These are phyloP conservation scores for Thalassiosira mediterranea DNA, from an alignment of 352 stramenopile genomes.

Conservation along the genomic window DNA sequence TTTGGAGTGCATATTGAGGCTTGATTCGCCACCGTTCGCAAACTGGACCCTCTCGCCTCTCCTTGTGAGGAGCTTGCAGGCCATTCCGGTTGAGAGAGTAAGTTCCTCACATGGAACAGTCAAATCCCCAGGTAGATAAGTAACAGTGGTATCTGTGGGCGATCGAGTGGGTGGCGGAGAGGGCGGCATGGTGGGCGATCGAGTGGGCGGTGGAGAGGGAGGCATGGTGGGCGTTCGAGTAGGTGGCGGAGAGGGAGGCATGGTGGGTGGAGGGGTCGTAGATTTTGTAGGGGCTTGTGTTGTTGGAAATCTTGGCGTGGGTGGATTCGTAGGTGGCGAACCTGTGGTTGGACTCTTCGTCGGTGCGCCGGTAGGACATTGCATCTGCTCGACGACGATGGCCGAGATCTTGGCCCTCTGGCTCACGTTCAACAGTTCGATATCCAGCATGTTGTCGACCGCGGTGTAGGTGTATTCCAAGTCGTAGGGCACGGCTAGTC, in stretches of 20 bases:
- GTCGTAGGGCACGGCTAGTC: neutral
- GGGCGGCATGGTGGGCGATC: neutral
- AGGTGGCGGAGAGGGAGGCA: neutral
- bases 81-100: constrained; percentile 22
- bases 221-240: neutral
- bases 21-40: constrained; percentile 25
- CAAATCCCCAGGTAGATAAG: constrained; percentile 13
- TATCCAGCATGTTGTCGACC: neutral
- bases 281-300: no score
- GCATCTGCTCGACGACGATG: neutral
- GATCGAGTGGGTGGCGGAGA: neutral
- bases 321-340: no score
- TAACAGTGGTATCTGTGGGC: neutral
- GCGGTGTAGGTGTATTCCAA: neutral
- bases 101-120: constrained; percentile 11
- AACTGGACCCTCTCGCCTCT: neutral
- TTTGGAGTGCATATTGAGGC: constrained; percentile 20
- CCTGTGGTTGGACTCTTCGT: no score
- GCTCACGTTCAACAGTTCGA: neutral
- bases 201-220: neutral
- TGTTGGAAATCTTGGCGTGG: no score
- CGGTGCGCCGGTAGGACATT: neutral
- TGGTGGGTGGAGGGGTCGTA: no score
- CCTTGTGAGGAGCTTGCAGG: constrained; percentile 11
- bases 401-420: neutral